Evolutionary conservation across 805 yeast genomes (phyloP), one percentile per base, ranked within the genome.

Genomic region (Ogataea haglerorum): DNA sequence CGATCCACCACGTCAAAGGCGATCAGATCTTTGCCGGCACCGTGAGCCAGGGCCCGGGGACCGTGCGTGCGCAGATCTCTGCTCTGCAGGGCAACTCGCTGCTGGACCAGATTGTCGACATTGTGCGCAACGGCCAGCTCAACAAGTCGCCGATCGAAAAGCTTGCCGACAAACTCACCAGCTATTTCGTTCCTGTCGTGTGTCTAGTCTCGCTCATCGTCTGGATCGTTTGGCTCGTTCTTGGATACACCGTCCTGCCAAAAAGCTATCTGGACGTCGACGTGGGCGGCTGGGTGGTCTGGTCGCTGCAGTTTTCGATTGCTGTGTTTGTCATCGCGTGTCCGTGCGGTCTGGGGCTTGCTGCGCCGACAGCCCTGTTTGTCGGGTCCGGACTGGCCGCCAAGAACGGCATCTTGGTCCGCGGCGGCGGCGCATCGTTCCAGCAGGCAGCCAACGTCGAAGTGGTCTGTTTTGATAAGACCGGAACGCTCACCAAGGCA

Each of bases 281-380:
- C 43, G 67, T 78, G 36, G 87, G 87, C 12, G 86, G 88, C 1
- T 83, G 90, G 88, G 65, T 74, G 0, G 74, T 83, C 10, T 85
- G 91, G 89, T 80, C 90, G 0, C 67, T 85, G 41, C 81, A 83
- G 50, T 85, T 85, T 61, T 77, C 89, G 1, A 81, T 85, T 48
- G 76, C 90, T 0, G 91, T 85, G 2, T 83, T 85, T 63, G 91
- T 85, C 2, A 77, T 85, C 36, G 91, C 91, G 0, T 85, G 95
- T 56, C 95, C 95, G 1, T 85, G 93, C 67, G 95, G 91, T 2
- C 76, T 85, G 50, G 93, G 91, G 2, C 65, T 85, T 16, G 93
- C 93, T 17, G 93, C 91, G 2, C 93, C 93, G 2, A 84, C 91
- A 2, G 91, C 93, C 0, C 58, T 85, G 29, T 83, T 81, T 65